These are phyloP conservation scores for Sutorius australiensis DNA, from an alignment of 768 basidiomycete genomes.

Conservation along the genomic window DNA sequence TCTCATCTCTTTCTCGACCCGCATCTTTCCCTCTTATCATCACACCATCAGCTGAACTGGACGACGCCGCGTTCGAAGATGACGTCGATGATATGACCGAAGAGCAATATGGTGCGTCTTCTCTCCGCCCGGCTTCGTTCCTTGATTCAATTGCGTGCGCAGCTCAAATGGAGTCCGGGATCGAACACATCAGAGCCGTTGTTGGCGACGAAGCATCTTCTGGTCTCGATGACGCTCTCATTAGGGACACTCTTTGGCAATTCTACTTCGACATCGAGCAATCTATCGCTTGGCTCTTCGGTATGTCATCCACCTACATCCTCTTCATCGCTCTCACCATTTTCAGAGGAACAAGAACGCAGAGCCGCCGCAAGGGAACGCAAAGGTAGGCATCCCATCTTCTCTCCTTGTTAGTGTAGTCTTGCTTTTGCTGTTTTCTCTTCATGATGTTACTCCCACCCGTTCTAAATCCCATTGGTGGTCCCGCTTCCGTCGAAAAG, in stretches of 20 bases:
- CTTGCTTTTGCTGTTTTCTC: constrained; percentile 32
- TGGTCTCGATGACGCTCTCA: constrained; percentile 67
- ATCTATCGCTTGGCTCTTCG: constrained; percentile 68
- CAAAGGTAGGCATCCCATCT: constrained; percentile 66
- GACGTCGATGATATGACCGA: constrained; percentile 78
- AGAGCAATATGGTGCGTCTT: constrained; percentile 68
- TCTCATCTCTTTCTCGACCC: neutral
- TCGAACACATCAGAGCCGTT: constrained; percentile 63
- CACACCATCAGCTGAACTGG: constrained; percentile 66
- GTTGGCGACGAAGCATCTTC: constrained; percentile 64
- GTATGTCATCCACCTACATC: constrained; percentile 40
- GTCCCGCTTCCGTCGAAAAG: constrained; percentile 34
- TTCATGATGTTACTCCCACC: constrained; percentile 28
- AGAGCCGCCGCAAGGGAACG: constrained; percentile 63
- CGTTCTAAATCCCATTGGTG: constrained; percentile 34
- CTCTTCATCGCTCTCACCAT: neutral
- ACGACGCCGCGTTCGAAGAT: constrained; percentile 76
- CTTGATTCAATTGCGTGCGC: constrained; percentile 15
- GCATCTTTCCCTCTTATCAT: neutral
- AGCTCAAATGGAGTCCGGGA: constrained; percentile 67
- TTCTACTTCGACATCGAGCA: constrained; percentile 80
- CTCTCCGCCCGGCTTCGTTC: neutral
- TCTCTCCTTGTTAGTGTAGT: constrained; percentile 29
- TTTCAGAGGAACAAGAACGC: constrained; percentile 65
- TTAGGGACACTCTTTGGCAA: constrained; percentile 84